These are phyloP conservation scores for Trypanosoma lewisi DNA, from an alignment of 208 protist genomes.

Conservation along the genomic window DNA sequence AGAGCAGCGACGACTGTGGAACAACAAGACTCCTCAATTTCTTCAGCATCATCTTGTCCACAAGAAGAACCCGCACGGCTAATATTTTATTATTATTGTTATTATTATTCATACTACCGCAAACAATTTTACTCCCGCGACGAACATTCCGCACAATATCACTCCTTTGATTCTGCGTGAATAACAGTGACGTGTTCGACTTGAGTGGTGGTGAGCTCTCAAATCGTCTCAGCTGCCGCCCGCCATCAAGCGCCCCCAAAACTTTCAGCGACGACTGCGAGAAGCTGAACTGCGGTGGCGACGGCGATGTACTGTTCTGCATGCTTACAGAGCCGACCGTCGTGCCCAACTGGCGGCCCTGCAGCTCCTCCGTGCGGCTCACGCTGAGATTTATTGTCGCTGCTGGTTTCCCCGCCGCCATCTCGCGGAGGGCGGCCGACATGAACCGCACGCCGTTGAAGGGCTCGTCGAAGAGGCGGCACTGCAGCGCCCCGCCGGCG, in stretches of 20 bases:
- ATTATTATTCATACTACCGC: neutral
- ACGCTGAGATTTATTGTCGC: neutral
- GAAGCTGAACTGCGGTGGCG: neutral
- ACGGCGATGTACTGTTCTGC: neutral
- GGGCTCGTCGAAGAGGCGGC: conserved; percentile 18
- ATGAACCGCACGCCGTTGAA: neutral
- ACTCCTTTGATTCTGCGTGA: neutral
- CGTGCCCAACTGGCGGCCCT: neutral
- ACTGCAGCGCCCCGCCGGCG: conserved; percentile 6
- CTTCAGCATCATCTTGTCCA: conserved; percentile 16
- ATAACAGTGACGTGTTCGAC: neutral
- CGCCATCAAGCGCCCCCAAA: neutral
- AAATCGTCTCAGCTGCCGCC: no score
- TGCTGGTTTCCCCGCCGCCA: no score
- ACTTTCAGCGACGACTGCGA: neutral
- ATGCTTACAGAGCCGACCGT: neutral
- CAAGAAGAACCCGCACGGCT: conserved; percentile 23
- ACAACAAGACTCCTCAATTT: conserved; percentile 3
- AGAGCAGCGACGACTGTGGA: no score
- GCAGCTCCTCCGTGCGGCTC: conserved; percentile 1
- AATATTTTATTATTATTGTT: neutral
- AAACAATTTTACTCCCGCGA: conserved; percentile 24
- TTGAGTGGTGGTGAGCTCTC: neutral
- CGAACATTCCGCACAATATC: conserved; percentile 8
- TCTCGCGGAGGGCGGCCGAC: neutral